These are phyloP conservation scores for Trichoderma gamsii DNA, from an alignment of 495 filamentous ascomycete species.

Conservation along the genomic window DNA sequence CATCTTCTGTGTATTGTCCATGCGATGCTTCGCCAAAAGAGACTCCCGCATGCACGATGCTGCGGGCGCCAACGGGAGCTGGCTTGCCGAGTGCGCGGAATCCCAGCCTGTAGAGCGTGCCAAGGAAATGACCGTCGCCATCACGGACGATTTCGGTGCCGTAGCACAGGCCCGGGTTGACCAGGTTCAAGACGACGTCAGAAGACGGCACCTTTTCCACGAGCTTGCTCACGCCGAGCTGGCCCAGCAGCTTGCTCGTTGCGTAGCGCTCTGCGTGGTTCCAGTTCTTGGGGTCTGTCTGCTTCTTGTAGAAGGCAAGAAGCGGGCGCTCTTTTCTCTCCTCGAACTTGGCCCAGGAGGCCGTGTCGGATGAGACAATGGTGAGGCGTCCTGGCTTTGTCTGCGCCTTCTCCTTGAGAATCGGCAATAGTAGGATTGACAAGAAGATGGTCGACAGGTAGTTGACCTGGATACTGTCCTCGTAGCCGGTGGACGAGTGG, in stretches of 20 bases:
- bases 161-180: slow-evolving; percentile 22
- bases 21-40: slow-evolving; percentile 29
- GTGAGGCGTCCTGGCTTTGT: slow-evolving; percentile 26
- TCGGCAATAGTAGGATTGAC: slow-evolving; percentile 36
- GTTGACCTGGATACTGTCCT: slow-evolving; percentile 32
- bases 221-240: slow-evolving; percentile 42
- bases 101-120: no score
- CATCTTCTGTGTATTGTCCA: slow-evolving; percentile 23
- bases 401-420: slow-evolving; percentile 28
- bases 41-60: no score
- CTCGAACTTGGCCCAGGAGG: slow-evolving; percentile 26
- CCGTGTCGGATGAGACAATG: slow-evolving; percentile 30
- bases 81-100: no score
- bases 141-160: slow-evolving; percentile 14
- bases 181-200: slow-evolving; percentile 17
- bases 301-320: slow-evolving; percentile 31
- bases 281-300: slow-evolving; percentile 19
- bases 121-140: neutral
- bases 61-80: no score
- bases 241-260: slow-evolving; percentile 45
- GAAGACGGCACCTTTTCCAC: slow-evolving; percentile 24
- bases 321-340: slow-evolving; percentile 25
- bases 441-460: slow-evolving; percentile 40
- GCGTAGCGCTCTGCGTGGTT: slow-evolving; percentile 29
- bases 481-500: slow-evolving; percentile 35